Evolutionary conservation across 2,329 filamentous ascomycete genomes (phyloP).

Genomic region (Cryphonectria radicalis): DNA sequence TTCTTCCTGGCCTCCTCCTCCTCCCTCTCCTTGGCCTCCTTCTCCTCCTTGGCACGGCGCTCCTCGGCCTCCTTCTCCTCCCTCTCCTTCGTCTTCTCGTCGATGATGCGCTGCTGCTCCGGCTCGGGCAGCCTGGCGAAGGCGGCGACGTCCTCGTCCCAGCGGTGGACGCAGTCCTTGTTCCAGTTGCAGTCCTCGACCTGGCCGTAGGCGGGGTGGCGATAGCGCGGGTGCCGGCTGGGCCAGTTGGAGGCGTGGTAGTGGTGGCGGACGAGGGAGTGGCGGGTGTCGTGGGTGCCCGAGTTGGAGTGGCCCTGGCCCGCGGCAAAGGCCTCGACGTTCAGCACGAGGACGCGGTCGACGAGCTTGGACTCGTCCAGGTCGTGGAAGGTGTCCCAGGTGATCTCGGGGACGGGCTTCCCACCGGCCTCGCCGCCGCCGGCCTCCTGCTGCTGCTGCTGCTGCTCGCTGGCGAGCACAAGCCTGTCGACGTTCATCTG

Average conservation of each 20-base stretch:
- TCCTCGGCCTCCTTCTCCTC: conserved; percentile 34
- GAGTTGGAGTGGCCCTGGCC: conserved; percentile 75
- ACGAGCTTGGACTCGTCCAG: conserved; percentile 68
- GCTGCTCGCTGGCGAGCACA: conserved; percentile 14
- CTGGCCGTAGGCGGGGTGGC: conserved; percentile 70
- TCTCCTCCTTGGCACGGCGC: conserved; percentile 30
- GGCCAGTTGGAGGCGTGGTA: conserved; percentile 78
- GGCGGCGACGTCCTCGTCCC: conserved; percentile 66
- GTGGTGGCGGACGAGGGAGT: conserved; percentile 72
- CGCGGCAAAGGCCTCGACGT: conserved; percentile 73
- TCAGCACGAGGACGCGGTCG: conserved; percentile 66
- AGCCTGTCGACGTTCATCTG: conserved; percentile 60
- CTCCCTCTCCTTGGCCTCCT: conserved; percentile 34
- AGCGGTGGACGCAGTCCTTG: conserved; percentile 63
- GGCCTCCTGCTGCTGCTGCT: not conserved
- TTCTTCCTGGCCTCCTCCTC: conserved; percentile 45
- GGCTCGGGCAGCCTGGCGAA: conserved; percentile 62
- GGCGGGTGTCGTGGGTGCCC: conserved; percentile 68
- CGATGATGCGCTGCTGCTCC: conserved; percentile 58
- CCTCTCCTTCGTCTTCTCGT: conserved; percentile 40
- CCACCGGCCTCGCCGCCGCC: conserved; percentile 28
- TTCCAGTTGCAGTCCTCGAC: conserved; percentile 75
- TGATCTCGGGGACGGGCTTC: conserved; percentile 46
- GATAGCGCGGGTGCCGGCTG: conserved; percentile 65
- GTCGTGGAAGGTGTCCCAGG: conserved; percentile 69